Evolutionary conservation across 805 yeast genomes (phyloP).

Genomic region (Metschnikowia henanensis): DNA sequence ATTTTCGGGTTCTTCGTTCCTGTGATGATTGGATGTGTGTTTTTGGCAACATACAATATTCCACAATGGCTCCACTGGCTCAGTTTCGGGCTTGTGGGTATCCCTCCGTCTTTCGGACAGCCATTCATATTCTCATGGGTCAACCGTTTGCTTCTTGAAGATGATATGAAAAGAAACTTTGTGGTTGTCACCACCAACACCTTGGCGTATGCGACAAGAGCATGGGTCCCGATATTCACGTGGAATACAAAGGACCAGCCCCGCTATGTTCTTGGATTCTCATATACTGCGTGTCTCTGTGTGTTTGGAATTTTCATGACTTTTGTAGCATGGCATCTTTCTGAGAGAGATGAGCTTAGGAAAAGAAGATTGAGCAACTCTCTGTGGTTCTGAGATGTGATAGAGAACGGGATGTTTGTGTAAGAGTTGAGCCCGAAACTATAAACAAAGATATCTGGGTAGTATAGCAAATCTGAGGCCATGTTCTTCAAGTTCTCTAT

Average conservation of each 20-base stretch:
- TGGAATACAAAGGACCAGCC: conserved; percentile 40
- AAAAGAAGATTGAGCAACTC: background rate
- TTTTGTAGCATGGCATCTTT: conserved; percentile 24
- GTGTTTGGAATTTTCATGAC: conserved; percentile 33
- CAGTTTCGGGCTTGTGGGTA: conserved; percentile 46
- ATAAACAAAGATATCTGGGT: too few species aligned
- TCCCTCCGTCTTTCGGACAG: conserved; percentile 53
- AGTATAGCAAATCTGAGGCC: too few species aligned
- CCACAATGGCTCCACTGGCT: conserved; percentile 51
- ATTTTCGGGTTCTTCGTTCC: conserved; percentile 38
- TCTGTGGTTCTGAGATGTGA: too few species aligned
- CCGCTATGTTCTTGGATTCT: conserved; percentile 31
- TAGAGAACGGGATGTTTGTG: too few species aligned
- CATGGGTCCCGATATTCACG: conserved; percentile 40
- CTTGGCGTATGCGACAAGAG: conserved; percentile 39
- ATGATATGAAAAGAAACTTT: conserved; percentile 35
- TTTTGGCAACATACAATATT: conserved; percentile 49
- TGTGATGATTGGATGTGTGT: conserved; percentile 41
- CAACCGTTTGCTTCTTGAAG: conserved; percentile 43
- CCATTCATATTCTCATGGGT: conserved; percentile 60
- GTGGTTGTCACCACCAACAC: conserved; percentile 40
- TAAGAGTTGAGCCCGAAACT: too few species aligned
- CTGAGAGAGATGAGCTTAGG: conserved; percentile 25
- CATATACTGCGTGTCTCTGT: conserved; percentile 33
- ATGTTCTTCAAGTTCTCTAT: too few species aligned